Conservation (phyloP, 202 grass and related monocot species). For the Panicum hallii region DNA sequence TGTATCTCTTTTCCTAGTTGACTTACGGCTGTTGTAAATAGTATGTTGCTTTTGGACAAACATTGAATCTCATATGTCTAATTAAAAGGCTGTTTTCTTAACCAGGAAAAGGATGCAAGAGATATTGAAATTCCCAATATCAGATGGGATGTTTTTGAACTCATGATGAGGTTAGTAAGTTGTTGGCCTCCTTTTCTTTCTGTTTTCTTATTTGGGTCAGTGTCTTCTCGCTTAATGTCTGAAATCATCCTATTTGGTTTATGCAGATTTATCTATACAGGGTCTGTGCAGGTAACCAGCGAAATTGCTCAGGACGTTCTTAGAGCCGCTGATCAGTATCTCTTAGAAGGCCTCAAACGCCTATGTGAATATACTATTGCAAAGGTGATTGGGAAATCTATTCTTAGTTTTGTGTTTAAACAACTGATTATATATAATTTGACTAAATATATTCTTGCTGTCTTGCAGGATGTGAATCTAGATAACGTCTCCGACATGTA, state of each 20-base stretch:
- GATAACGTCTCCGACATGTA: conserved; percentile 95
- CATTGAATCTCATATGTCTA: neutral
- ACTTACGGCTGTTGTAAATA: conserved; percentile 4
- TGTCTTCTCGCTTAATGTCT: conserved; percentile 42
- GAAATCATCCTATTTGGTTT: conserved; percentile 45
- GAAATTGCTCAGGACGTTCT: conserved; percentile 94
- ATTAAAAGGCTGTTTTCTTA: conserved; percentile 42
- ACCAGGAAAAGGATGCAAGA: conserved; percentile 97
- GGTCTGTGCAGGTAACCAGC: conserved; percentile 78
- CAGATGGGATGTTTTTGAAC: conserved; percentile 90
- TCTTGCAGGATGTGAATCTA: conserved; percentile 82
- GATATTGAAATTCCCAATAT: conserved; percentile 99
- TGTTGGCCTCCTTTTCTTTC: neutral
- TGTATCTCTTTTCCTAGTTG: conserved; percentile 34
- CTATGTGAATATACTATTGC: conserved; percentile 96
- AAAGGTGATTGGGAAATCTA: conserved; percentile 62
- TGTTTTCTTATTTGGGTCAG: conserved; percentile 21
- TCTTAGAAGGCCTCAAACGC: conserved; percentile 96
- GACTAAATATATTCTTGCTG: neutral
- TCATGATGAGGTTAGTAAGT: conserved; percentile 92
- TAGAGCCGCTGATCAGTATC: conserved; percentile 97
- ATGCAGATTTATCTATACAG: conserved; percentile 97
- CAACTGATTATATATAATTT: conserved; percentile 9
- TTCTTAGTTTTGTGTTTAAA: conserved; percentile 21
- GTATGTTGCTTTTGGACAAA: neutral